A percentile compares a stretch with the other conserved stretches of the same genome.
These are phyloP conservation scores for Verticillium alfalfae DNA, from an alignment of 2,329 filamentous ascomycete genomes.

Conservation along the genomic window DNA sequence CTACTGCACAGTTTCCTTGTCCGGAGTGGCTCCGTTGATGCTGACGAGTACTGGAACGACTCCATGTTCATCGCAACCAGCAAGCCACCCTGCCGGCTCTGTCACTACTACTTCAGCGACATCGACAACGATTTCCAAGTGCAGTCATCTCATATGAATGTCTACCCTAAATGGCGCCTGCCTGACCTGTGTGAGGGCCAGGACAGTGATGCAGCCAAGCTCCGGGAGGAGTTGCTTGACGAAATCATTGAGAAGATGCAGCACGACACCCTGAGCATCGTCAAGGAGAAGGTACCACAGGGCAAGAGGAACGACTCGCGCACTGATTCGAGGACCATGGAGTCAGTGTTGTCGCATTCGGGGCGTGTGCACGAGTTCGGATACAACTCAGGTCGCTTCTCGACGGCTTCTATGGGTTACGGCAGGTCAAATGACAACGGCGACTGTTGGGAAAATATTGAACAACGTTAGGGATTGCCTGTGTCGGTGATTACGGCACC, in stretches of 20 bases:
- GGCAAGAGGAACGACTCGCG: not conserved
- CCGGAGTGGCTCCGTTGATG: not conserved
- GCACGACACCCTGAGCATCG: not conserved
- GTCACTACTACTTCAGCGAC: constrained; percentile 13
- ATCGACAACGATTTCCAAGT: constrained; percentile 8
- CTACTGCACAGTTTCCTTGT: constrained; percentile 6
- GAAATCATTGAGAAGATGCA: constrained; percentile 1
- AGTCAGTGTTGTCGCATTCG: not conserved
- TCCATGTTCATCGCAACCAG: constrained; percentile 14
- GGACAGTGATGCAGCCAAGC: not conserved
- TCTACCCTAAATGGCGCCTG: constrained; percentile 11
- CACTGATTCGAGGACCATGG: not conserved
- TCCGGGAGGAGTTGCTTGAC: not conserved
- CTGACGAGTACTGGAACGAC: constrained; percentile 4
- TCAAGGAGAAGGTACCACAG: not conserved
- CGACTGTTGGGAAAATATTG: no score
- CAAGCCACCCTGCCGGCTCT: constrained; percentile 15
- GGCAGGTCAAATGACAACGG: no score
- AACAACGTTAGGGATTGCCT: no score
- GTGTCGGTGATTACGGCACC: no score
- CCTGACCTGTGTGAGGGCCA: constrained; percentile 5
- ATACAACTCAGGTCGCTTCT: no score
- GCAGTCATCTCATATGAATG: constrained; percentile 9
- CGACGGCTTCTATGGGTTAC: no score
- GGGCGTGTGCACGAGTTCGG: no score